These are phyloP conservation scores for Flaveria ramosissima DNA, from an alignment of 129 eudicot species.

Conservation along the genomic window DNA sequence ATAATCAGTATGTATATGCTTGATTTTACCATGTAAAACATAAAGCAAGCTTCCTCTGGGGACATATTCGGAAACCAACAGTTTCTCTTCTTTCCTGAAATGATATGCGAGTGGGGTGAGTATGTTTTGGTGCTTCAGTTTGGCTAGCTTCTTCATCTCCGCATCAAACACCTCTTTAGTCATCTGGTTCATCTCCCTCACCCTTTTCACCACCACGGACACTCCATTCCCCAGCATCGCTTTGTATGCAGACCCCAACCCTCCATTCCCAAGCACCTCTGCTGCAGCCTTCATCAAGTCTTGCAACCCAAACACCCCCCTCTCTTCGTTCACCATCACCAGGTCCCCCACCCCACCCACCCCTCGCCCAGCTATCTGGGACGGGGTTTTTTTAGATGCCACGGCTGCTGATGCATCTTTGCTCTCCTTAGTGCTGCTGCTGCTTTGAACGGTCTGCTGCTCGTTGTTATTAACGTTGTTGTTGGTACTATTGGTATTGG, in stretches of 20 bases:
- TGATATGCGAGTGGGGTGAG: conserved; percentile 82
- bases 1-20: background rate
- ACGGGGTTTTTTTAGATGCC: background rate
- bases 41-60: conserved; percentile 79
- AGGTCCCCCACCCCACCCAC: conserved; percentile 46
- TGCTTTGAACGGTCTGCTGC: conserved; percentile 5
- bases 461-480: background rate
- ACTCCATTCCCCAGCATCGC: conserved; percentile 63
- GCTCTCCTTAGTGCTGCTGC: background rate
- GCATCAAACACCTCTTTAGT: conserved; percentile 58
- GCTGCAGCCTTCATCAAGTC: conserved; percentile 99
- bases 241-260: conserved; percentile 76
- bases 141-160: conserved; percentile 65
- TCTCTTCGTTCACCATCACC: conserved; percentile 68
- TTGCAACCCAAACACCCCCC: conserved; percentile 64
- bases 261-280: conserved; percentile 85
- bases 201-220: conserved; percentile 81
- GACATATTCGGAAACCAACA: conserved; percentile 70
- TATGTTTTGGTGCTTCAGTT: conserved; percentile 59
- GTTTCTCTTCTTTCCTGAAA: conserved; percentile 84
- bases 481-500: background rate
- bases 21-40: conserved; percentile 64
- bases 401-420: conserved; percentile 6
- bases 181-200: conserved; percentile 69
- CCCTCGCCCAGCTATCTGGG: conserved; percentile 10